Evolutionary conservation across 306 rosid genomes (phyloP), one percentile per base, ranked within the genome.

Genomic region (Cicer arietinum): DNA sequence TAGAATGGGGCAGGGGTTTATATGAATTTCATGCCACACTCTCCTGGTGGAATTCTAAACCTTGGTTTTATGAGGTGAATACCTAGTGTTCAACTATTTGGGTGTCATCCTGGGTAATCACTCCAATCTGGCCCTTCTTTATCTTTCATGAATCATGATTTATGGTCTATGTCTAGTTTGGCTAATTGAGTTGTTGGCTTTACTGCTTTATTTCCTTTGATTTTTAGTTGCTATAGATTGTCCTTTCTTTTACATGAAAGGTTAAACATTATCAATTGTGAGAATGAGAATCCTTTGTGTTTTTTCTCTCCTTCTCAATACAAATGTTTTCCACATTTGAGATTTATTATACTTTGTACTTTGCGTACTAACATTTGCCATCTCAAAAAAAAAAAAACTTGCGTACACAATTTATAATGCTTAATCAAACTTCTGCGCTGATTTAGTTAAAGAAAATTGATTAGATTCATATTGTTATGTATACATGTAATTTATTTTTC

Each of bases 1-100:
- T 62, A 8, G 54, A 69, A 69, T 69, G 73, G 20, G 41, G 11
- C 54, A 18, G 20, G 60, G 62, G 41, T 69, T 52, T 68, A 35
- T 63, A 43, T 67, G 45, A 48, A 18, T 66, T 64, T 25, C 63
- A 48, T 10, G n/a, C 25, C 10, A 14, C 25, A 25, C 75, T 50
- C 41, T 67, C 59, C 30, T 74, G 48, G 71, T 67, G 75, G 42
- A 45, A 48, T 60, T 60, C 47, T 59, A 47, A 80, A 74, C 57
- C 18, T 41, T 35, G 35, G 58, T 44, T 80, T 41, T 67, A 10
- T 48, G 48, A 59, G 56, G 50, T 74, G 76, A 69, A 58, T 51
- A 11, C 65, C 44, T 10, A 16, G 50, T 58, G 48, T 53, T 59
- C 35, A 41, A 50, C 39, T 76, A 50, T 47, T 41, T 50, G 67